Base-by-base conservation (phyloP, 495 filamentous ascomycete species). In the Thermochaetoides thermophila region DNA sequence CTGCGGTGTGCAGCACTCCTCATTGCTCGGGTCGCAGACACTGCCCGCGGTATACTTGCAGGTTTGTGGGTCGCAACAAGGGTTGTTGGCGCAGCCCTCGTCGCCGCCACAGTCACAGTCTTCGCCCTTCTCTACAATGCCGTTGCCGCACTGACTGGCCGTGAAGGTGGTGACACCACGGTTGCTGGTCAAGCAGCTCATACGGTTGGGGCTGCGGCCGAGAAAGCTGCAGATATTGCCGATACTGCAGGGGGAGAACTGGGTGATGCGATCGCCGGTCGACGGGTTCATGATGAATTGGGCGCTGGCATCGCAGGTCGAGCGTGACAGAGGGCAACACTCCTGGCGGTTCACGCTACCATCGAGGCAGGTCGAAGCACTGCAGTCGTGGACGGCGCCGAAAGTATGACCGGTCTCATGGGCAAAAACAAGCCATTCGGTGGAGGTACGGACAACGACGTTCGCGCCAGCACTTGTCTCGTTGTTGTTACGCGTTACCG, bases 171-270 rank as follows among this genome's bases (percentile, higher is more conserved):
- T 63, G 12, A 97, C 75, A 37, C 77, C 77, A 41, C 71, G 71
- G 57, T 97, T 97, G 48, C 79, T 74, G 10, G 70, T 73, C 13
- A 97, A 62, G 59, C 91, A 96, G 17, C 42, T 54, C 5, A 70
- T 75, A 25, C 78, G 80, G 52, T 89, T 78, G 39, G 74, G 78
- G 46, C 81, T 84, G 31, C 80, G 73, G 29, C 69, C 73, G 32
- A 97, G 66, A 25, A 84, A 86, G n/a, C 80, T 82, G 56, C 89
- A 97, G 41, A 97, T 82, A 46, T 96, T 96, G 37, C 89, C 89
- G 38, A 97, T 68, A 8, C 75, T 76, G 58, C 89, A 97, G 14
- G 73, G 68, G 8, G 86, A 94, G 55, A 97, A 97, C 16, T 69
- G 50, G 1, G 63, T 76, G 50, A 93, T 81, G 30, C 70, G 66